Evolutionary conservation across 768 basidiomycete genomes (phyloP), one percentile per base, ranked within the genome.

Genomic region (Holtermannia corniformis): DNA sequence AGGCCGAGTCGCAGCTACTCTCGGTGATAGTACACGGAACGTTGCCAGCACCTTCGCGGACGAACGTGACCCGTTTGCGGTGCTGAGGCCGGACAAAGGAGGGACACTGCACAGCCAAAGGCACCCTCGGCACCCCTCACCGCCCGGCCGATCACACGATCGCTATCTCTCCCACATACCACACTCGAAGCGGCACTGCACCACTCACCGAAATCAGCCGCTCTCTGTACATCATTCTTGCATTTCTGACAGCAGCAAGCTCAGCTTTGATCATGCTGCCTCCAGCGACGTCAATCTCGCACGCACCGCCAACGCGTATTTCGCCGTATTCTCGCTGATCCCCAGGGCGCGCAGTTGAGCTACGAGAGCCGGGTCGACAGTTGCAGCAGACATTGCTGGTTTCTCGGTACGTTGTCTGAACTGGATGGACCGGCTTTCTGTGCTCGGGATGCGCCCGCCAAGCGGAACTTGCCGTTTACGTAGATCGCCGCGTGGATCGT

Each of bases 151-250:
- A n/a, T n/a, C n/a, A n/a, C n/a, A n/a, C n/a, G n/a, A n/a, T n/a
- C n/a, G n/a, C n/a, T n/a, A n/a, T n/a, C n/a, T n/a, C n/a, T n/a
- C n/a, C n/a, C n/a, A 27, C 27, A 47, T 43, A 21, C 26, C 19
- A 20, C 20, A 32, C 26, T 16, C 7, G 14, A 21, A 47, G 11
- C 7, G 5, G 22, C 7, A 44, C 24, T 11, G 41, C 32, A 32
- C 25, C 24, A 67, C 71, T 68, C 61, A 72, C 71, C 69, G 62
- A 67, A 68, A 51, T 69, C 61, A 13, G 71, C 71, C 21, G 71
- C 71, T 47, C 52, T 55, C 14, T 57, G 56, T 19, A 67, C 54
- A 61, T 72, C 55, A 27, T 65, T 65, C 19, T 60, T 59, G 11
- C 54, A 59, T 45, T 57, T 63, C 68, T 70, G 54, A 46, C 25